phyloP scores from a whole-genome alignment of 306 rosid genomes.

The Begonia masoniana region DNA sequence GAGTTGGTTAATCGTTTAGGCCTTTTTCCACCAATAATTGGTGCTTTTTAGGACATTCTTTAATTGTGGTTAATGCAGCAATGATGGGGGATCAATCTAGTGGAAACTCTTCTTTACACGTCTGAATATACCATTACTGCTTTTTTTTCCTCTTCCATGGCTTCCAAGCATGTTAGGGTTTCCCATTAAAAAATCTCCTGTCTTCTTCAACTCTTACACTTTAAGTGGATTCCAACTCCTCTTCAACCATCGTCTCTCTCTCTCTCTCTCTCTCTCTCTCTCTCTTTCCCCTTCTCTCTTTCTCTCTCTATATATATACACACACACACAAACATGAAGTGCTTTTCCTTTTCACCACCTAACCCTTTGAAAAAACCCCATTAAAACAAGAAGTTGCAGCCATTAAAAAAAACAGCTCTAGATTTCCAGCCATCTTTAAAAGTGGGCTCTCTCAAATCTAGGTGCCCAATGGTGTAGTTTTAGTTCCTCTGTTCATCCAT shows the following conservation, averaged over 20 bases:
- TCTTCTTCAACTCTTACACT: conserved; percentile 49
- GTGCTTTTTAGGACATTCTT: conserved; percentile 14
- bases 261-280: neutral
- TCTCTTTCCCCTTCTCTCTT: neutral
- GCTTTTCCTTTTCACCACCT: conserved; percentile 94
- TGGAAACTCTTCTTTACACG: conserved; percentile 55
- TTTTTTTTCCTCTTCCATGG: conserved; percentile 5
- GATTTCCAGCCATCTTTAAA: conserved; percentile 8
- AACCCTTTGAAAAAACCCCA: conserved; percentile 45
- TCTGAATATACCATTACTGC: conserved; percentile 15
- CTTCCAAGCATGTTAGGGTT: conserved; percentile 29
- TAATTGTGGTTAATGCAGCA: conserved; percentile 26
- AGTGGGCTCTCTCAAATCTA: conserved; percentile 20
- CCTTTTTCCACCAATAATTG: conserved; percentile 38
- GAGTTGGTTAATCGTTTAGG: conserved; percentile 10
- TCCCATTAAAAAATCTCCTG: conserved; percentile 36
- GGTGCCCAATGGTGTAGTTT: neutral
- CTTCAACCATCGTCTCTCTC: conserved; percentile 40
- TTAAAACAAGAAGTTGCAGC: conserved; percentile 24
- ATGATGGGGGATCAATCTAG: conserved; percentile 33
- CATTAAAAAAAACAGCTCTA: conserved; percentile 11
- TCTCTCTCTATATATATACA: too few relatives aligned
- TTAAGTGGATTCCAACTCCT: conserved; percentile 97
- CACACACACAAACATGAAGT: too few relatives aligned
- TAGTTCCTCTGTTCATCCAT: neutral